These are phyloP conservation scores for Coniochaeta sp. DNA, from an alignment of 2,329 filamentous ascomycete genomes.

Conservation along the genomic window DNA sequence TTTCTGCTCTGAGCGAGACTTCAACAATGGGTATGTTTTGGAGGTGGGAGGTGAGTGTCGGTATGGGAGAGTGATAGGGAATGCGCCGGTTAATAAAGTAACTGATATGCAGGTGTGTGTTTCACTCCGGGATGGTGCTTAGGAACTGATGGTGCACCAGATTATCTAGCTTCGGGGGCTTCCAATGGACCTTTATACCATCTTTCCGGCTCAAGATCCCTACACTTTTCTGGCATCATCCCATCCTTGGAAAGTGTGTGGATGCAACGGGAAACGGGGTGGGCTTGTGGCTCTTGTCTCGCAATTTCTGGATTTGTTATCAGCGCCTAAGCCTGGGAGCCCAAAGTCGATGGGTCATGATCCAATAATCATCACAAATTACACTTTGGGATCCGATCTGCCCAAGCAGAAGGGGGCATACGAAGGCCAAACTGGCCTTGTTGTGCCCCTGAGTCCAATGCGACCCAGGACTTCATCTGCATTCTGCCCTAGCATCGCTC, in stretches of 20 bases:
- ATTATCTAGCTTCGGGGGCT: not conserved
- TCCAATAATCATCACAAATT: constrained; percentile 1
- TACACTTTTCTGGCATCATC: not conserved
- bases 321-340: not conserved
- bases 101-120: constrained; percentile 2
- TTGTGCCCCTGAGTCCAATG: not conserved
- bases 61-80: not conserved
- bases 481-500: not conserved
- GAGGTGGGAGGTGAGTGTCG: not conserved
- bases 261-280: not conserved
- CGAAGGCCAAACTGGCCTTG: not conserved
- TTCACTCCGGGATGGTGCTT: not conserved
- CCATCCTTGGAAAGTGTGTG: not conserved
- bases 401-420: too few relatives aligned
- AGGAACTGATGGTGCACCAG: not conserved
- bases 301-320: not conserved
- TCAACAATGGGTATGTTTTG: constrained; percentile 5
- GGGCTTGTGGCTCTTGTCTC: too few relatives aligned
- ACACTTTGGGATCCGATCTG: not conserved
- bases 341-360: not conserved
- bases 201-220: not conserved
- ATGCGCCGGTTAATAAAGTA: not conserved
- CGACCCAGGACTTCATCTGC: not conserved
- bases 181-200: not conserved
- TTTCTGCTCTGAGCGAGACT: constrained; percentile 23